Evolutionary conservation across 495 filamentous ascomycete species (phyloP).

Genomic region (Hypomontagnella monticulosa): DNA sequence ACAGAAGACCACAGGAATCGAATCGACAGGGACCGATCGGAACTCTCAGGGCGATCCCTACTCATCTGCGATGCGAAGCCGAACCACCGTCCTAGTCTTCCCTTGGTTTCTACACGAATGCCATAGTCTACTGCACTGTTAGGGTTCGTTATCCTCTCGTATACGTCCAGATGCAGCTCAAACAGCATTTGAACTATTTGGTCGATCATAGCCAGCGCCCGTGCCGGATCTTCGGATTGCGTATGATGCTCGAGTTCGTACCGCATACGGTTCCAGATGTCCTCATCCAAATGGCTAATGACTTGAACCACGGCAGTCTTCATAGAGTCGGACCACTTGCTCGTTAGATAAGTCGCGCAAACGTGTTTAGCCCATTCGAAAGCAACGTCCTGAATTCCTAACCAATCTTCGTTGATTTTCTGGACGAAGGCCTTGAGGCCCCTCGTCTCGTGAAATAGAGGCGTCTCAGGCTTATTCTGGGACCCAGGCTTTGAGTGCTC

Average conservation of each 20-base stretch:
- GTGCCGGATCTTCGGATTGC: slow-evolving; percentile 29
- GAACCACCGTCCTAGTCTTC: slow-evolving; percentile 79
- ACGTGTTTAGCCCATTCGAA: slow-evolving; percentile 73
- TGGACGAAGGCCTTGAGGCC: slow-evolving; percentile 66
- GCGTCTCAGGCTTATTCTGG: slow-evolving; percentile 59
- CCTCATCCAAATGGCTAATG: slow-evolving; percentile 73
- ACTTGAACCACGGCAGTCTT: slow-evolving; percentile 77
- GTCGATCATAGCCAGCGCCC: slow-evolving; percentile 44
- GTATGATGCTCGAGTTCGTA: slow-evolving; percentile 53
- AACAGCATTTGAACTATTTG: slow-evolving; percentile 81
- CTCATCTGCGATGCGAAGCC: slow-evolving; percentile 72
- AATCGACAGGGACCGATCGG: slow-evolving; percentile 60
- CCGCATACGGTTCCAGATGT: slow-evolving; percentile 65
- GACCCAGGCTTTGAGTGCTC: slow-evolving; percentile 76
- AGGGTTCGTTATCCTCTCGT: slow-evolving; percentile 77
- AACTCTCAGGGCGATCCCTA: slow-evolving; percentile 47
- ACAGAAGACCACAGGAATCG: slow-evolving; percentile 88
- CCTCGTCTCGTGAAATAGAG: slow-evolving; percentile 64
- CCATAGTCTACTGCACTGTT: slow-evolving; percentile 71
- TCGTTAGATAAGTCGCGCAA: slow-evolving; percentile 67
- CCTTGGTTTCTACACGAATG: slow-evolving; percentile 69
- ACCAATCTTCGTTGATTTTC: slow-evolving; percentile 63
- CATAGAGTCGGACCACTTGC: slow-evolving; percentile 75
- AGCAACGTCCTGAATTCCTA: slow-evolving; percentile 68
- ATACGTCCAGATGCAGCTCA: slow-evolving; percentile 90